Evolutionary conservation across 1,139 yeast genomes (phyloP), one percentile per base, ranked within the genome.

Genomic region (Scheffersomyces lignicola): DNA sequence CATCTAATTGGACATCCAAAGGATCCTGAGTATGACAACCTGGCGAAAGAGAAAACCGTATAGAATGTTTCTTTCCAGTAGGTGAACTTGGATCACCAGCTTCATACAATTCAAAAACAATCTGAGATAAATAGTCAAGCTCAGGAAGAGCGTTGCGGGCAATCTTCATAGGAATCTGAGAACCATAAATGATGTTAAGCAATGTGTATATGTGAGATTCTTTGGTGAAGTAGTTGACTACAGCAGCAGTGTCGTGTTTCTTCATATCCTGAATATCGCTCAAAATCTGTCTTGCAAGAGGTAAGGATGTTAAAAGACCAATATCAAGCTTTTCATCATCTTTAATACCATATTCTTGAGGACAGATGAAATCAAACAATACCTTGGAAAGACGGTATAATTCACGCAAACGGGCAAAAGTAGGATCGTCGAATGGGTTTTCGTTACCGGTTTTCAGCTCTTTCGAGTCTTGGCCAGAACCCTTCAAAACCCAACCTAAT

Each of bases 1-100:
- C 94, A 60, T 94, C 98, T 32, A 94, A 71, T 60, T 92, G 96
- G 30, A 94, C 96, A 62, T 94, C 98, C 44, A 94, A 71, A 12
- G 98, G 98, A 60, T 92, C 96, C 52, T 89, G 96, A 0, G 97
- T 89, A 60, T 94, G 97, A 60, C 98, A 94, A 22, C 99, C 99
- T 1, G 98, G 97, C 2, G 97, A 86, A 47, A 94, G 73, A 12
- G 95, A 83, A 42, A 94, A 73, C 51, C 97, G 76, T 35, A 94
- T 83, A 2, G 96, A 82, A 56, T 89, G 95, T 48, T 85, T 84
- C 63, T 89, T 89, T 31, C 79, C 82, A 7, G 80, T 78, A 9
- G 70, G 65, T 40, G 62, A 57, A 7, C 72, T 62, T 29, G 78
- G 73, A 45, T 83, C 89, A 18, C 76, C 80, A 26, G 86, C 76